Base-by-base conservation (phyloP, 2,329 filamentous ascomycete species). In the Botrytis cinerea region DNA sequence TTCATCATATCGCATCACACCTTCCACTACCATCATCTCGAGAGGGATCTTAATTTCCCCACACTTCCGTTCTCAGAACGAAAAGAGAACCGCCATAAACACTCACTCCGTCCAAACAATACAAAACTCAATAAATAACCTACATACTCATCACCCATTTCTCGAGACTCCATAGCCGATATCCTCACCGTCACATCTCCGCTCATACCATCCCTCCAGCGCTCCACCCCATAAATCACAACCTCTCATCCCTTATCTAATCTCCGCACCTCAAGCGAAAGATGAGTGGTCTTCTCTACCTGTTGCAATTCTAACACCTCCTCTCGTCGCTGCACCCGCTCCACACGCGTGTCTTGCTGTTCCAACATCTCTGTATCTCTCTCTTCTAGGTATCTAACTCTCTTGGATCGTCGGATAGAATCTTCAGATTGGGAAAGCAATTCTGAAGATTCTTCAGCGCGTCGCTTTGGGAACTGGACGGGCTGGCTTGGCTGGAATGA, bases 71-170 rank as follows among this genome's bases (percentile, higher is more conserved):
- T 18, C 2, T 57, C 16, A 1, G 14, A 57, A 57, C 6, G 16
- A 8, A 57, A 32, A 18, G 8, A 28, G 16, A 18, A 9, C 14
- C 12, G 14, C 7, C 51, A 54, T 28, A 18, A 32, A 28, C 14
- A 57, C 7, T 0, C 0, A 28, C 6, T 18, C 28, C 14, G 1
- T 32, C 0, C 1, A 57, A 28, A 32, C 0, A 28, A 57, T 28
- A 18, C 51, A 28, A 28, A 28, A 2, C 1, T 18, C 51, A 32
- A 18, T 6, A 57, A 32, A 4, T 18, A 57, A 57, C 14, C 9
- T 9, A 57, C 51, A 28, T 57, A 9, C n/a, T 28, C 25, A 28
- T 16, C 48, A 28, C n/a, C 51, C 25, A 18, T 54, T 54, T 54
- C 51, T 54, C 25, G n/a, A 28, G 7, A 6, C 12, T 1, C 14